These are phyloP conservation scores for Bothriochloa decipiens DNA, from an alignment of 176 grass and related monocot species.

Conservation along the genomic window DNA sequence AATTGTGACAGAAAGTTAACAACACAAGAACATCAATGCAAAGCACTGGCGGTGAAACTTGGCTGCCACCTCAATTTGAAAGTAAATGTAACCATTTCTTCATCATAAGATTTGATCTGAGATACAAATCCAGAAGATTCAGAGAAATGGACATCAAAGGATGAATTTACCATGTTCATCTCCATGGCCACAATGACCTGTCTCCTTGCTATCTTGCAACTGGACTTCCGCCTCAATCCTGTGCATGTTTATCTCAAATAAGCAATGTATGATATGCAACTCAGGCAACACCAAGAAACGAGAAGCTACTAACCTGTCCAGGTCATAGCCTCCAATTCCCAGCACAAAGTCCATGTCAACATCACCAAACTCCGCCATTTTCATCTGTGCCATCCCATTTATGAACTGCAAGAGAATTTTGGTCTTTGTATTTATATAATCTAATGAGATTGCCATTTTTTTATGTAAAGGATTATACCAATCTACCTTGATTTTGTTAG, in stretches of 20 bases:
- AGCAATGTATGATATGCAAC: neutral
- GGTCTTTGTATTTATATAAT: constrained; percentile 11
- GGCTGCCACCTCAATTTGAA: constrained; percentile 2
- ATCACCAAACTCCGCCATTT: constrained; percentile 52
- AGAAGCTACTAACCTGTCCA: constrained; percentile 49
- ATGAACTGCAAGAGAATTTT: constrained; percentile 48
- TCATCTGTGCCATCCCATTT: constrained; percentile 69
- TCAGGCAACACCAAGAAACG: neutral
- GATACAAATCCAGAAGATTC: constrained; percentile 5
- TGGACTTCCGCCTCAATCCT: constrained; percentile 72
- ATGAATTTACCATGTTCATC: constrained; percentile 52
- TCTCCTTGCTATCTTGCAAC: constrained; percentile 42
- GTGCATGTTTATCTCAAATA: constrained; percentile 19
- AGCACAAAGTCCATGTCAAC: constrained; percentile 83
- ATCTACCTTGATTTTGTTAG: constrained; percentile 74
- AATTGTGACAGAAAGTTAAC: constrained; percentile 3
- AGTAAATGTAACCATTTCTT: neutral
- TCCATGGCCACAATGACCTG: constrained; percentile 38
- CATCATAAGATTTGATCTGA: neutral
- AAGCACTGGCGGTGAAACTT: neutral
- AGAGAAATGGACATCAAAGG: neutral
- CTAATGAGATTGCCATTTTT: neutral
- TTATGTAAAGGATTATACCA: constrained; percentile 6
- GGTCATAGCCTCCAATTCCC: constrained; percentile 73
- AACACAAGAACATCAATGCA: neutral